Conservation (phyloP, 1,284 basidiomycete species). For the Cutaneotrichosporon daszewskae region DNA sequence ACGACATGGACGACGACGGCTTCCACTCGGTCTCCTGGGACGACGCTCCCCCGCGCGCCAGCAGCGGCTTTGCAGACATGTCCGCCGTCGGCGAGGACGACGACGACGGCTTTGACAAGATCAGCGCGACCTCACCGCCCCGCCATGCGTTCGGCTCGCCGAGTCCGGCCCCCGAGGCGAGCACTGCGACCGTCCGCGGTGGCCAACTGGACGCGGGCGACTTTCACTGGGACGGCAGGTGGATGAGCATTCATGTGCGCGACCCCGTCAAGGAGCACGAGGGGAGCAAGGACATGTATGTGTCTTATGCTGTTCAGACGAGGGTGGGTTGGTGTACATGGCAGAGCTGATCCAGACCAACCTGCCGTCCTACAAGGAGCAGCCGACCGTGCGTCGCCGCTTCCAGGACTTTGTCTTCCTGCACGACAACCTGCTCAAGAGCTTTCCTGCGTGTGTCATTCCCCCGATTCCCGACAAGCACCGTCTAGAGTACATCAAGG, state of each 20-base stretch:
- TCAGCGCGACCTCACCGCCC: slow-evolving; percentile 24
- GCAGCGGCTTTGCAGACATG: slow-evolving; percentile 20
- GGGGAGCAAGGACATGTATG: slow-evolving; percentile 92
- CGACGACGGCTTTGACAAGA: slow-evolving; percentile 42
- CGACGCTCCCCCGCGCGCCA: slow-evolving; percentile 34
- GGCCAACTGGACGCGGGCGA: no score
- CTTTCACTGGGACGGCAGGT: slow-evolving; percentile 67
- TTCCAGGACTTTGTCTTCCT: slow-evolving; percentile 98
- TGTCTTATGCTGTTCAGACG: slow-evolving; percentile 86
- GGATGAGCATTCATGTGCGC: slow-evolving; percentile 74
- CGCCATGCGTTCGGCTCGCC: slow-evolving; percentile 1
- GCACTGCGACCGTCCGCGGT: slow-evolving; percentile 7
- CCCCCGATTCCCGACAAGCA: slow-evolving; percentile 96
- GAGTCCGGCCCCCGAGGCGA: slow-evolving; percentile 5
- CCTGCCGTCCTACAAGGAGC: slow-evolving; percentile 42
- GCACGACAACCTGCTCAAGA: slow-evolving; percentile 75
- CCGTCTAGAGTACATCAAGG: slow-evolving; percentile 94
- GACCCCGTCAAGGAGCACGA: slow-evolving; percentile 94
- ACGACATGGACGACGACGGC: slow-evolving; percentile 38
- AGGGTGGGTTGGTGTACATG: slow-evolving; percentile 56
- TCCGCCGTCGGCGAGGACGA: slow-evolving; percentile 22
- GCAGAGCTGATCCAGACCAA: slow-evolving; percentile 32
- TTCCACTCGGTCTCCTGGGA: slow-evolving; percentile 46
- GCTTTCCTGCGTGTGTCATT: slow-evolving; percentile 94
- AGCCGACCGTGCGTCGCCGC: slow-evolving; percentile 73